phyloP scores from a whole-genome alignment of 352 stramenopile genomes.

The Aphanomyces stellatus region DNA sequence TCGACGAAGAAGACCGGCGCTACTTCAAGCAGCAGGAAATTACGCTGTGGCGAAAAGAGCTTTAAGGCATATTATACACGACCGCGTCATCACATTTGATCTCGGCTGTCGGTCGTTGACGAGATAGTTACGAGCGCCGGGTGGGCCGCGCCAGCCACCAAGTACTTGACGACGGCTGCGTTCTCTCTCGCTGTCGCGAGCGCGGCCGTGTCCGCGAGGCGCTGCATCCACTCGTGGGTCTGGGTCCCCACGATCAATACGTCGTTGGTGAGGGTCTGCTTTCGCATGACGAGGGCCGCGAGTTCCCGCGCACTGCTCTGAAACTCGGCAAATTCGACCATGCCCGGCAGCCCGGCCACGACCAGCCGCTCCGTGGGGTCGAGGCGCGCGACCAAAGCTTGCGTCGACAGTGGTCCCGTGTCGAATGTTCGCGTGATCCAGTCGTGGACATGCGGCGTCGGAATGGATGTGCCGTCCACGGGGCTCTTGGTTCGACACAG shows the following conservation, averaged over 20 bases:
- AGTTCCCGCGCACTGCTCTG: neutral
- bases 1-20: conserved; percentile 98
- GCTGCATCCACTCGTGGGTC: neutral
- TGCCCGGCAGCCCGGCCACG: neutral
- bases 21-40: conserved; percentile 99
- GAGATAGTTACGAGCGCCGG: neutral
- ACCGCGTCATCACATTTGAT: neutral
- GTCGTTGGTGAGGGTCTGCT: neutral
- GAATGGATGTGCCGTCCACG: neutral
- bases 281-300: neutral
- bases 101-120: neutral
- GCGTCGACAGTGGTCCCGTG: neutral
- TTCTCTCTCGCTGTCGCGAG: neutral
- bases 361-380: neutral
- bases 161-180: neutral
- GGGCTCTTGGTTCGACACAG: neutral
- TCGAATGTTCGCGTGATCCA: conserved; percentile 3
- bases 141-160: neutral
- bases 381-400: neutral
- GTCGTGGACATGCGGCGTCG: neutral
- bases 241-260: neutral
- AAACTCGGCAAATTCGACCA: conserved; percentile 10
- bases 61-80: neutral
- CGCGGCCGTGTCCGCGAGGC: neutral
- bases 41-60: conserved; percentile 84